Base-by-base conservation (phyloP, 495 filamentous ascomycete genomes). In the Letharia lupina region DNA sequence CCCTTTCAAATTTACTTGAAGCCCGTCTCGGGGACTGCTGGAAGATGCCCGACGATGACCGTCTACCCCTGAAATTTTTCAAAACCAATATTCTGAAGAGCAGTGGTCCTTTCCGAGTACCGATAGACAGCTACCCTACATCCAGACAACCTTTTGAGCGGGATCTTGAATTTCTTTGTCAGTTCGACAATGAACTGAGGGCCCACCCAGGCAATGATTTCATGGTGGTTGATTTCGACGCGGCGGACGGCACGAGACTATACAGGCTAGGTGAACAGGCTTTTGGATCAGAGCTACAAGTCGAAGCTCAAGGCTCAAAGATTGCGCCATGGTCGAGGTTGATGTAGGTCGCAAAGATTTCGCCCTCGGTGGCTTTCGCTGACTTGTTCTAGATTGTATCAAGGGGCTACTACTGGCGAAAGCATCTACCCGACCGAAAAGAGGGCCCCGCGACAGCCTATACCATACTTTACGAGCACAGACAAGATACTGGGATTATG, bases 341-440 rank as follows among this genome's bases (percentile, higher is more conserved):
- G 9, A 65, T 72, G 70, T 72, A 52, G 9, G 61, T 57, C 31
- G 39, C 54, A 18, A 20, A n/a, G 7, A 37, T 18, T 8, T 23
- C 16, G 12, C 31, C 23, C 13, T 65, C 12, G 9, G 4, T 23
- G 40, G 15, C n/a, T 45, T 62, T 10, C 1, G 44, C 67, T 70
- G 48, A 72, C 56, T 12, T 39, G 15, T 8, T 44, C 23, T 39
- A 71, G 70, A 48, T 57, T 72, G n/a, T 72, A 70, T 28, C 70
- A 72, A 64, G 70, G 70, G 31, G 68, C 68, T 15, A 69, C 68
- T 5, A 70, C 70, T 10, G 70, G 70, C 15, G 64, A 67, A 41
- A 71, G 70, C 41, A 70, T 70, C 16, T 28, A 58, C 6, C 57
- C 44, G 9, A 41, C 45, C 31, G 50, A 44, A 28, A 58, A 68